These are phyloP conservation scores for Pittosporum tobira DNA, from an alignment of 129 eudicot species.

Conservation along the genomic window DNA sequence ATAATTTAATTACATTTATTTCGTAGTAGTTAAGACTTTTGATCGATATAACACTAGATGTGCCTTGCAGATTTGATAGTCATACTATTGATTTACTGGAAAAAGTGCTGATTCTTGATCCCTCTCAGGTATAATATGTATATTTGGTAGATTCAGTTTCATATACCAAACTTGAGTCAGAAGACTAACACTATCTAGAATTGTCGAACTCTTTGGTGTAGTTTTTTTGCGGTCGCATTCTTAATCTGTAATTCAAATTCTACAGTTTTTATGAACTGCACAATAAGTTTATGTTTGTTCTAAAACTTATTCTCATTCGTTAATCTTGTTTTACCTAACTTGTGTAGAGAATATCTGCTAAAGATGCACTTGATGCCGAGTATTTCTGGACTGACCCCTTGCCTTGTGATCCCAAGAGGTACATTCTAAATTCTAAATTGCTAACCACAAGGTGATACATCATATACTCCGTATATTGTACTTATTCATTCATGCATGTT, in stretches of 20 bases:
- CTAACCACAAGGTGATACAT: too few relatives aligned
- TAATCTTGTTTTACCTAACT: background rate
- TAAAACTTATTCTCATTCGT: too few relatives aligned
- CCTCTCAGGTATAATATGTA: conserved; percentile 67
- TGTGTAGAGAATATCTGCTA: conserved; percentile 81
- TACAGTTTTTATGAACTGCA: too few relatives aligned
- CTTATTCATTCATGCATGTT: too few relatives aligned
- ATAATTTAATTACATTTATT: background rate
- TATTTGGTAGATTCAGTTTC: background rate
- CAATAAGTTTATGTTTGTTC: too few relatives aligned
- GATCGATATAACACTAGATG: background rate
- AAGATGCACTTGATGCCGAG: conserved; percentile 96
- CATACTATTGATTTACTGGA: conserved; percentile 86
- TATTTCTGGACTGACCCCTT: conserved; percentile 95
- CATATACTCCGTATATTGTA: background rate
- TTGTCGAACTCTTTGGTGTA: too few relatives aligned
- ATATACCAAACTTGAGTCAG: too few relatives aligned
- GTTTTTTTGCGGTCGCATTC: too few relatives aligned
- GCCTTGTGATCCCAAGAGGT: conserved; percentile 96
- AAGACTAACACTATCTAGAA: too few relatives aligned
- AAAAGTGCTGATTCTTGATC: conserved; percentile 89
- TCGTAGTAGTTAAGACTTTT: conserved; percentile 6
- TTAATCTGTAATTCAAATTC: too few relatives aligned
- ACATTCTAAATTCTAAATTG: too few relatives aligned
- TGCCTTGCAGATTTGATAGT: conserved; percentile 65